A percentile compares a stretch with the other conserved stretches of the same genome.
These are phyloP conservation scores for Piedraia hortae DNA, from an alignment of 2,329 filamentous ascomycete species.

Conservation along the genomic window DNA sequence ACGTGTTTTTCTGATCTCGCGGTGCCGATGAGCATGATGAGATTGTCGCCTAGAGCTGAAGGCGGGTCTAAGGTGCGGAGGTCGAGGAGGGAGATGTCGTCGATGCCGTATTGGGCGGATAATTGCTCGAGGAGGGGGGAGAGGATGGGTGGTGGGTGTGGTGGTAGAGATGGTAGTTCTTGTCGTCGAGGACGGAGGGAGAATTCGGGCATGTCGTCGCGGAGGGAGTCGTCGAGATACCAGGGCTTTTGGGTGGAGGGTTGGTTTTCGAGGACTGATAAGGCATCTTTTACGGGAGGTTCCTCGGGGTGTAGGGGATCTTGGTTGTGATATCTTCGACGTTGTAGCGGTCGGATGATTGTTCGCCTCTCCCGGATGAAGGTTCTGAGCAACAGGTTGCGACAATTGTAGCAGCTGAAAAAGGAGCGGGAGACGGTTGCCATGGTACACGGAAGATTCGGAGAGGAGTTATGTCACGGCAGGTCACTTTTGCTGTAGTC, in stretches of 20 bases:
- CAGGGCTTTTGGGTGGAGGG: constrained; percentile 28
- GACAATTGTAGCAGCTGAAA: constrained; percentile 6
- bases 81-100: constrained; percentile 56
- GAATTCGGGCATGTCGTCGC: constrained; percentile 10
- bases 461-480: too few species aligned
- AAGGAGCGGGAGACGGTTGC: too few species aligned
- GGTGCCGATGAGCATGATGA: constrained; percentile 81
- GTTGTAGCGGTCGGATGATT: too few species aligned
- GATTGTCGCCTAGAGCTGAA: constrained; percentile 59
- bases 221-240: too few species aligned
- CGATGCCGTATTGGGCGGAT: constrained; percentile 62
- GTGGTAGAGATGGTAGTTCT: constrained; percentile 34
- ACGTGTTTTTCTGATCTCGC: constrained; percentile 81
- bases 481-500: too few species aligned
- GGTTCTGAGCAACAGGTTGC: constrained; percentile 8
- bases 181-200: constrained; percentile 21
- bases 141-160: constrained; percentile 42
- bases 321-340: neutral
- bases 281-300: neutral
- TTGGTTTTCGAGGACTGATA: neutral
- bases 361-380: too few species aligned
- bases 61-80: constrained; percentile 63
- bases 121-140: constrained; percentile 47
- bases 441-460: too few species aligned
- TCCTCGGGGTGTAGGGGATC: neutral